Evolutionary conservation across 345 rosid genomes (phyloP), one percentile per base, ranked within the genome.

Genomic region (Hypericum androsaemum): DNA sequence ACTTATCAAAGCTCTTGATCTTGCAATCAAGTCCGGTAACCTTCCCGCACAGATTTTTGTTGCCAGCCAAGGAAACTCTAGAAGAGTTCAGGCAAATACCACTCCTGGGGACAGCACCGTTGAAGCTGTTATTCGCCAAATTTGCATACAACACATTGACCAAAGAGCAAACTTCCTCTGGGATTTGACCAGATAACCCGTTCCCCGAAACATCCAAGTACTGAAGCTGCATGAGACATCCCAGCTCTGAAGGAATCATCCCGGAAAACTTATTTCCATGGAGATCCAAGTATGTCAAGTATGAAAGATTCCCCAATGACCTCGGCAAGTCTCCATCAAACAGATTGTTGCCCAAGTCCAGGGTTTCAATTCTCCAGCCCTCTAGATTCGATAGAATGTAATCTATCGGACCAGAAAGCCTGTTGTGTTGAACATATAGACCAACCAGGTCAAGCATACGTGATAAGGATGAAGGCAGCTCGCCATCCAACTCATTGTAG

Each of bases 381-480:
- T 61, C 10, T 10, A 81, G 71, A 66, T 66, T 69, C 14, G 67
- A 47, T 63, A 81, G 74, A 2, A 85, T 71, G 43, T 49, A 40
- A 17, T 72, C 69, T 0, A 82, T 14, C 12, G 59, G 52, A 22
- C 97, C 88, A 41, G 81, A 62, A 37, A 89, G 71, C 51, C 61
- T 69, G 53, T 92, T 92, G 49, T 71, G 74, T 66, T 83, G 88
- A 66, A 88, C 71, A 48, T 75, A 81, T 11, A 92, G 69, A 35
- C 94, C 95, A 22, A 80, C 90, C 37, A 92, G 83, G 71, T 78
- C 83, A 60, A 72, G 67, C 77, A 77, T 76, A 3, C 28, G 60
- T 12, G 90, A 75, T 47, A 86, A 48, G 0, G 80, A 69, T 39
- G 77, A 59, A 48, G 94, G 86, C 46, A 88, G 80, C 74, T 68